Percentiles rank a stretch among this genome's conserved stretches.
Evolutionary conservation across 495 filamentous ascomycete genomes (phyloP).

Genomic region (Aspergillus bridgeri): DNA sequence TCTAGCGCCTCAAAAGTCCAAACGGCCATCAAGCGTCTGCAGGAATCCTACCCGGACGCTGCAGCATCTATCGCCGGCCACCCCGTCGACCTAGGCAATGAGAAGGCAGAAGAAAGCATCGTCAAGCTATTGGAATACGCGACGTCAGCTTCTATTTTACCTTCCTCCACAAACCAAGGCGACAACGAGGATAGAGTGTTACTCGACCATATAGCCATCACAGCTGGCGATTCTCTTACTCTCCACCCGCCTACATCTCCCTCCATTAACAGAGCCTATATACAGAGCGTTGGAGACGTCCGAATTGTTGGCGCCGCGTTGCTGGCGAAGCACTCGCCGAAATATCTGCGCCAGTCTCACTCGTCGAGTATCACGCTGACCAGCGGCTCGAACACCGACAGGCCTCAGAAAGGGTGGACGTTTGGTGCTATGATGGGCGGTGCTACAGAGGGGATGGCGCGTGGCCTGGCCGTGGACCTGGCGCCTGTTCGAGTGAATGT

Average conservation of each 20-base stretch:
- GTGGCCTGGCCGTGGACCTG: constrained; percentile 55
- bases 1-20: constrained; percentile 44
- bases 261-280: constrained; percentile 34
- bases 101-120: constrained; percentile 31
- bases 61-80: constrained; percentile 37
- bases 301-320: constrained; percentile 51
- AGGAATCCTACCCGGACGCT: constrained; percentile 29
- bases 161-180: too few species aligned
- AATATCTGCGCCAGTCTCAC: constrained; percentile 37
- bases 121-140: constrained; percentile 42
- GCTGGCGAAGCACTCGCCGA: constrained; percentile 47
- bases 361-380: constrained; percentile 54
- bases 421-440: constrained; percentile 33
- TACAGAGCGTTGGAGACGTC: constrained; percentile 42
- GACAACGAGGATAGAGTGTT: too few species aligned
- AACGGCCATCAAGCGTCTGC: constrained; percentile 35
- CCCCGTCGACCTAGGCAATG: constrained; percentile 53
- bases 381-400: constrained; percentile 41
- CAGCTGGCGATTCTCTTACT: constrained; percentile 49
- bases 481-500: constrained; percentile 58
- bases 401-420: constrained; percentile 44
- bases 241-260: constrained; percentile 29
- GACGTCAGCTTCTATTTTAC: neutral
- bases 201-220: constrained; percentile 63
- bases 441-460: constrained; percentile 39